These are phyloP conservation scores for Russula olivacea DNA, from an alignment of 768 basidiomycete genomes.

Conservation along the genomic window DNA sequence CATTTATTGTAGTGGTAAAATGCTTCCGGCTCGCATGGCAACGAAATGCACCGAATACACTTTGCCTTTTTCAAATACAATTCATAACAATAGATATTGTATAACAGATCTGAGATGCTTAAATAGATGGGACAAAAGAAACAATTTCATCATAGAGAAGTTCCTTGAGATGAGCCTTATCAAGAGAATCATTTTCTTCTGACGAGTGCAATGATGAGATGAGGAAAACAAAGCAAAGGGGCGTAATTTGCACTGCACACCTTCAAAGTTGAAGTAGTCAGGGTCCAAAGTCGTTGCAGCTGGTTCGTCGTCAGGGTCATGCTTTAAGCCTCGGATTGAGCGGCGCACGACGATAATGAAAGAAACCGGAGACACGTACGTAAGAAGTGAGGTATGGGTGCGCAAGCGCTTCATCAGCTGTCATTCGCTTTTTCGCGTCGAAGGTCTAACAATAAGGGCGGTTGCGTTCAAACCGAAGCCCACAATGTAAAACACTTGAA, in stretches of 20 bases:
- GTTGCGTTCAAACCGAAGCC: background rate
- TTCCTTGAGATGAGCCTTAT: constrained; percentile 74
- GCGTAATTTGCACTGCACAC: constrained; percentile 36
- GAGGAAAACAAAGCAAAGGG: background rate
- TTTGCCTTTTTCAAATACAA: background rate
- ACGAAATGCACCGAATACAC: background rate
- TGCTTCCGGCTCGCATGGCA: background rate
- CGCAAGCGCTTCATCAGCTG: constrained; percentile 73
- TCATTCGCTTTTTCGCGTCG: constrained; percentile 79
- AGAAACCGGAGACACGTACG: constrained; percentile 36
- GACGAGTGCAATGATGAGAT: constrained; percentile 14
- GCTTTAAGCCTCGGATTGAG: constrained; percentile 37
- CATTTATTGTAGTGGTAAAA: background rate
- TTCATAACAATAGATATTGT: constrained; percentile 6
- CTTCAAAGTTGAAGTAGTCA: constrained; percentile 87
- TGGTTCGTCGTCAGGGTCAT: constrained; percentile 89
- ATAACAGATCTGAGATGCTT: constrained; percentile 16
- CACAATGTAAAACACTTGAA: background rate
- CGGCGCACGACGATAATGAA: background rate
- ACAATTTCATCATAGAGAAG: constrained; percentile 81
- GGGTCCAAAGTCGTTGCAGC: constrained; percentile 71
- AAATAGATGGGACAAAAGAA: constrained; percentile 63
- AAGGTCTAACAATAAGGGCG: constrained; percentile 51
- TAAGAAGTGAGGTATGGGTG: constrained; percentile 81
- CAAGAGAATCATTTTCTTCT: constrained; percentile 72